Conservation (phyloP, 2,329 filamentous ascomycete species). For the Zasmidium cellare region DNA sequence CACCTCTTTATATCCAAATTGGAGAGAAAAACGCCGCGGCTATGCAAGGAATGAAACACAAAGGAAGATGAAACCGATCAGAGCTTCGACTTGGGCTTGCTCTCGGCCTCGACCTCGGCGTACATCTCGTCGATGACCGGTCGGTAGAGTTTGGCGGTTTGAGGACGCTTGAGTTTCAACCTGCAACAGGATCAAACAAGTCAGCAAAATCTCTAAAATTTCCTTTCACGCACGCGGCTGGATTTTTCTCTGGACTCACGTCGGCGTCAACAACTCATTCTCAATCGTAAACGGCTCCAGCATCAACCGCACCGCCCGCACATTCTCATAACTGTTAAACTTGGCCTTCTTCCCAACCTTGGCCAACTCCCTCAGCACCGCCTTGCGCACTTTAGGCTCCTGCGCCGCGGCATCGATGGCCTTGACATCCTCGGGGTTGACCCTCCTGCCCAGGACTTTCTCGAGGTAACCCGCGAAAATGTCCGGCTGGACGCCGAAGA, state of each 20-base stretch:
- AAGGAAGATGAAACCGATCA: conserved; percentile 32
- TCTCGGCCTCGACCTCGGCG: conserved; percentile 51
- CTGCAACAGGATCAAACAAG: conserved; percentile 48
- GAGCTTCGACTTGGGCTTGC: conserved; percentile 49
- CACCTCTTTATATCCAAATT: background rate
- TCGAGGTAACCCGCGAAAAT: conserved; percentile 78
- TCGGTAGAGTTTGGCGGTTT: conserved; percentile 63
- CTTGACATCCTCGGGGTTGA: conserved; percentile 64
- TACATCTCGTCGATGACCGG: conserved; percentile 61
- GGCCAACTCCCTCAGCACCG: conserved; percentile 77
- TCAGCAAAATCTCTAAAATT: too few species aligned
- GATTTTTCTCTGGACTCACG: conserved; percentile 61
- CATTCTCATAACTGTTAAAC: conserved; percentile 87
- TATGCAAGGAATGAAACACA: background rate
- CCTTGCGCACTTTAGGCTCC: conserved; percentile 70
- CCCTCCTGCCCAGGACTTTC: conserved; percentile 66
- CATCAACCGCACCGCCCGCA: conserved; percentile 71
- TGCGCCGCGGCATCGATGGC: conserved; percentile 67
- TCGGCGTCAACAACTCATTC: conserved; percentile 85
- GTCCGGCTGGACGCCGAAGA: conserved; percentile 86
- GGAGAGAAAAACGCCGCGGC: background rate
- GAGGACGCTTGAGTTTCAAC: conserved; percentile 70
- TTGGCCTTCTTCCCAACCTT: conserved; percentile 77
- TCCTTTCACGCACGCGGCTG: background rate
- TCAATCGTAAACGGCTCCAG: conserved; percentile 91